Percentiles rank a stretch among this genome's conserved stretches.
phyloP scores from a whole-genome alignment of 345 rosid genomes.

The Psidium friedrichsthalianum region DNA sequence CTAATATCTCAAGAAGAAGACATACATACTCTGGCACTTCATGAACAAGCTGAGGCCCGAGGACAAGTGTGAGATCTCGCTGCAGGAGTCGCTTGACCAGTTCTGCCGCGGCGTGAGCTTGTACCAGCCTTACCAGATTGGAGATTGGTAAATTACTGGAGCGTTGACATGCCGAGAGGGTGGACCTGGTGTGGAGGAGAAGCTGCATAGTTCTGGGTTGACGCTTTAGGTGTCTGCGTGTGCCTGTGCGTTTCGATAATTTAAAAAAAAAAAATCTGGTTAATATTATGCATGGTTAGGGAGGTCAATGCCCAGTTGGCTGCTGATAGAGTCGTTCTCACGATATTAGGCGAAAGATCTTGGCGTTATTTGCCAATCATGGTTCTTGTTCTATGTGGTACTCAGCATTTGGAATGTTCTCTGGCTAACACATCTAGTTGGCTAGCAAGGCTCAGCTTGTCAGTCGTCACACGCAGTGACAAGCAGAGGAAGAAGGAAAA shows the following conservation, averaged over 20 bases:
- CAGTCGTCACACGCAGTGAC: too few species aligned
- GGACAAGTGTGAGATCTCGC: too few species aligned
- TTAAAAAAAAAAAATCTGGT: background rate
- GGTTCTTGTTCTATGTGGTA: too few species aligned
- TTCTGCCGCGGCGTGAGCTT: too few species aligned
- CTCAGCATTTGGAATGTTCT: too few species aligned
- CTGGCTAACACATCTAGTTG: too few species aligned
- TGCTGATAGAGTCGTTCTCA: background rate
- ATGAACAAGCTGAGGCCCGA: too few species aligned
- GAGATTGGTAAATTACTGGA: slow-evolving; percentile 26
- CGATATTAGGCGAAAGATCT: background rate
- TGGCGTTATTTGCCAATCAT: too few species aligned
- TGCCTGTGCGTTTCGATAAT: background rate
- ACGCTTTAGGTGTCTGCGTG: background rate
- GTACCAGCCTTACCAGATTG: background rate
- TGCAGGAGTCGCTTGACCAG: too few species aligned
- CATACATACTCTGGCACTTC: too few species aligned
- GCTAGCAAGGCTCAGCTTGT: too few species aligned
- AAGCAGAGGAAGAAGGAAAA: background rate
- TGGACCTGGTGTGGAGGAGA: slow-evolving; percentile 12
- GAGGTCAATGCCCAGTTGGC: background rate
- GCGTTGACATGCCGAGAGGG: slow-evolving; percentile 18
- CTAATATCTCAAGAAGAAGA: too few species aligned
- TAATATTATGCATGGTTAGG: background rate
- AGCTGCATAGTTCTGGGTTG: slow-evolving; percentile 12